These are phyloP conservation scores for Kwoniella dendrophila DNA, from an alignment of 768 basidiomycete species.

Conservation along the genomic window DNA sequence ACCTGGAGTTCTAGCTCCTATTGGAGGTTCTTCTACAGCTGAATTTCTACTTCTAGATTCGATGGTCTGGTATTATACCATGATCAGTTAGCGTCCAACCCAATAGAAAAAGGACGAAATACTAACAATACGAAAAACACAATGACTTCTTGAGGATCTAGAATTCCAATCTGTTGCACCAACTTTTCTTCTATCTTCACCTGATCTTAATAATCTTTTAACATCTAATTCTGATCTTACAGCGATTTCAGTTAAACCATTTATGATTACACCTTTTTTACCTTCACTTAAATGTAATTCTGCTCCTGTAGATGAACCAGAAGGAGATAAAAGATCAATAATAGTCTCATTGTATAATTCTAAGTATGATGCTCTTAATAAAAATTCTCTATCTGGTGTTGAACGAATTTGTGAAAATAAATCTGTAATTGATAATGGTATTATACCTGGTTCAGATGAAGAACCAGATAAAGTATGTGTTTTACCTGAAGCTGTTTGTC, in stretches of 20 bases:
- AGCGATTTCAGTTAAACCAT: conserved; percentile 82
- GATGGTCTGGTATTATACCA: conserved; percentile 57
- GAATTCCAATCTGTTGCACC: conserved; percentile 99
- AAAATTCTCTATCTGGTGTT: conserved; percentile 79
- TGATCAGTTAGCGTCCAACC: not conserved
- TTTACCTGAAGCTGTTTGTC: conserved; percentile 80
- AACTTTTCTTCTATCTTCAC: conserved; percentile 83
- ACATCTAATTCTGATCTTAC: conserved; percentile 89
- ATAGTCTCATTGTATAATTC: conserved; percentile 84
- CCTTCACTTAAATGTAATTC: conserved; percentile 61
- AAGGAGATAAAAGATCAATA: conserved; percentile 69
- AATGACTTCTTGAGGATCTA: conserved; percentile 88
- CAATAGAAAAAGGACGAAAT: not conserved
- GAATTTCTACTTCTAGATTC: conserved; percentile 68
- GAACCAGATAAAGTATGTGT: conserved; percentile 69
- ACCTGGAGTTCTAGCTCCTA: conserved; percentile 41
- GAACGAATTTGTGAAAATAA: conserved; percentile 64
- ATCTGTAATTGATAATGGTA: conserved; percentile 81
- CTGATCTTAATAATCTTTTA: conserved; percentile 77
- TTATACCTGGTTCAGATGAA: conserved; percentile 81
- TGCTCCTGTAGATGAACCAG: conserved; percentile 67
- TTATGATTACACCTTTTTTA: conserved; percentile 62
- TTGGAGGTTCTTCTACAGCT: conserved; percentile 59
- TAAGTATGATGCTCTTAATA: conserved; percentile 93
- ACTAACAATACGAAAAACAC: conserved; percentile 83